Conservation (phyloP, 768 basidiomycete species). For the Suillus variegatus region DNA sequence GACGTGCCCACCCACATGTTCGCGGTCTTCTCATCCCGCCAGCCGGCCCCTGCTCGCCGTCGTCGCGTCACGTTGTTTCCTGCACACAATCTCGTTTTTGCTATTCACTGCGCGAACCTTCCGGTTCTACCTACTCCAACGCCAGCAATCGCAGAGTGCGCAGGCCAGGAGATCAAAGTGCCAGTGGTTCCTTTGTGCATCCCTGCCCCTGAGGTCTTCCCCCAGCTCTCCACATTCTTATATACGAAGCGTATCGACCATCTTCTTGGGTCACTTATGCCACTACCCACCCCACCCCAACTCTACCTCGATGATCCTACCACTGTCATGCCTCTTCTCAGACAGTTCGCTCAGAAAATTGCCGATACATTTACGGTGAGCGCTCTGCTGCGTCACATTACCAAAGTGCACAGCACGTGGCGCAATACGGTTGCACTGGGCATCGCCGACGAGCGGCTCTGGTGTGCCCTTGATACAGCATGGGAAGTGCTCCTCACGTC, state of each 20-base stretch:
- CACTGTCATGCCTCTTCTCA: constrained; percentile 17
- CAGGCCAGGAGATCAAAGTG: constrained; percentile 33
- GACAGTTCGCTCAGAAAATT: constrained; percentile 18
- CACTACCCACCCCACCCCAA: constrained; percentile 33
- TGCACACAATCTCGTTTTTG: constrained; percentile 38
- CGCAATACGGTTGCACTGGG: constrained; percentile 51
- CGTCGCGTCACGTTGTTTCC: constrained; percentile 38
- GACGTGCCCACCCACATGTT: constrained; percentile 36
- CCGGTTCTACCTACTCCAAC: constrained; percentile 21
- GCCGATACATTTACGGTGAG: constrained; percentile 18
- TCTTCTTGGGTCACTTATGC: constrained; percentile 67
- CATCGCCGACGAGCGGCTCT: constrained; percentile 48
- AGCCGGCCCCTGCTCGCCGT: constrained; percentile 20
- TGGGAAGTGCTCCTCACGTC: constrained; percentile 51
- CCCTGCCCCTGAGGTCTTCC: constrained; percentile 71
- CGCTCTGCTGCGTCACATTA: constrained; percentile 37
- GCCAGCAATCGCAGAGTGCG: constrained; percentile 12
- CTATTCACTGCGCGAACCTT: constrained; percentile 31
- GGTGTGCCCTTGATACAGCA: constrained; percentile 48
- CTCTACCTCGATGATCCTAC: constrained; percentile 28
- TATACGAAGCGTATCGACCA: constrained; percentile 62
- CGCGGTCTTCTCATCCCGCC: constrained; percentile 28
- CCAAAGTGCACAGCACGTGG: constrained; percentile 49
- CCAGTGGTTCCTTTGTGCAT: constrained; percentile 72
- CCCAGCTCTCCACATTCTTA: constrained; percentile 63